phyloP scores from a whole-genome alignment of 2,329 filamentous ascomycete species.

The Penicillium palitans region DNA sequence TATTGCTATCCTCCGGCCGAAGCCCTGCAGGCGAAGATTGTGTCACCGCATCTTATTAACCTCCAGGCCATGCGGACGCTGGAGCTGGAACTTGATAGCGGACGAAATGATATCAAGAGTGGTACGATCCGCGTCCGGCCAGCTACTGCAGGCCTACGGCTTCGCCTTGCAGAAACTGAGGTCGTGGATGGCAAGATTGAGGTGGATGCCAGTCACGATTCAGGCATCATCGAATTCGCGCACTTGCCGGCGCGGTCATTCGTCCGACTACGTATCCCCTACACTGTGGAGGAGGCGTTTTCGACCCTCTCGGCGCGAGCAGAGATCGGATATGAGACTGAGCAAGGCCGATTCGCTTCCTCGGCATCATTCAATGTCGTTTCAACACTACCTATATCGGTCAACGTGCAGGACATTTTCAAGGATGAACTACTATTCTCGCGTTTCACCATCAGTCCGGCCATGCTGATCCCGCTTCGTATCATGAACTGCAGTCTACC shows the following conservation, averaged over 20 bases:
- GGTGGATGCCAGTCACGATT: constrained; percentile 45
- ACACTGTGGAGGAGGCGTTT: constrained; percentile 77
- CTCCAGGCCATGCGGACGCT: constrained; percentile 77
- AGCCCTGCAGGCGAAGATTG: constrained; percentile 68
- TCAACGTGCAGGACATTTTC: constrained; percentile 96
- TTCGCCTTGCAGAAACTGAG: constrained; percentile 55
- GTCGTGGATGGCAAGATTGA: constrained; percentile 44
- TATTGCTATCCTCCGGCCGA: constrained; percentile 71
- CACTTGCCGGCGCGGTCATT: constrained; percentile 33
- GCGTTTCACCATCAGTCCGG: constrained; percentile 85
- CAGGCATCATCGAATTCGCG: constrained; percentile 49
- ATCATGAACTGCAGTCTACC: constrained; percentile 70
- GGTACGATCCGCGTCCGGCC: constrained; percentile 56
- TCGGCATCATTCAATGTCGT: constrained; percentile 63
- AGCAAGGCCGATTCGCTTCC: constrained; percentile 64
- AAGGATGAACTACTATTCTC: constrained; percentile 81
- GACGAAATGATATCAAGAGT: constrained; percentile 66
- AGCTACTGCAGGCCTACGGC: constrained; percentile 60
- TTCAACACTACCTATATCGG: constrained; percentile 78
- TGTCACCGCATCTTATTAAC: constrained; percentile 68
- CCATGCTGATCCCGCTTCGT: constrained; percentile 70
- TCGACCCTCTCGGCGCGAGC: constrained; percentile 69
- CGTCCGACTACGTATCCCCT: constrained; percentile 65
- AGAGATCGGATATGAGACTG: constrained; percentile 73
- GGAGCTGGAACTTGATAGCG: constrained; percentile 70